Evolutionary conservation across 345 rosid genomes (phyloP).

Genomic region (Eucalyptus albens): DNA sequence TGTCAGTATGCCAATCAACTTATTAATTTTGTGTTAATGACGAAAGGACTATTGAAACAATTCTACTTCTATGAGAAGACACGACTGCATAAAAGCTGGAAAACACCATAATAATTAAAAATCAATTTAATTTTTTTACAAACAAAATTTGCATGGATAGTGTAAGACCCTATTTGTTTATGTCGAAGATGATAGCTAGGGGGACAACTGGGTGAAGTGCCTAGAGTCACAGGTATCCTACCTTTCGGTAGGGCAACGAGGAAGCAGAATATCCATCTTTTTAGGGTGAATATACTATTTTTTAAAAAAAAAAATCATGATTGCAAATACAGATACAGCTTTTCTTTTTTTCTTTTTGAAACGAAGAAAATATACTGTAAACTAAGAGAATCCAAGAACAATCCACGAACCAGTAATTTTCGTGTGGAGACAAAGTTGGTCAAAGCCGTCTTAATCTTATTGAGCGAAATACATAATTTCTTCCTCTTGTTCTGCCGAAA

Average conservation of each 20-base stretch:
- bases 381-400: not conserved
- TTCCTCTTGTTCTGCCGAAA: not conserved
- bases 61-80: not conserved
- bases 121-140: not conserved
- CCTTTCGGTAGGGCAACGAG: not conserved
- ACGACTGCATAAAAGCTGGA: not conserved
- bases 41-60: not conserved
- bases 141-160: not conserved
- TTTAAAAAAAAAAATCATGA: not conserved
- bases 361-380: not conserved
- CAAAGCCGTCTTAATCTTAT: not conserved
- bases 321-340: not conserved
- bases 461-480: not conserved
- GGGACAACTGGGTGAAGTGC: not conserved
- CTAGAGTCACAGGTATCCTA: not conserved
- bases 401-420: not conserved
- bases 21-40: not conserved
- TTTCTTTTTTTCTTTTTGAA: not conserved
- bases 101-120: not conserved
- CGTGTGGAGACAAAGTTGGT: not conserved
- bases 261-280: not conserved
- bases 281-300: not conserved
- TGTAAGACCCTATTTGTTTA: not conserved
- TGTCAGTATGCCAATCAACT: not conserved
- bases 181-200: not conserved